These are phyloP conservation scores for Manihot esculenta DNA, from an alignment of 441 rosid genomes.

Conservation along the genomic window DNA sequence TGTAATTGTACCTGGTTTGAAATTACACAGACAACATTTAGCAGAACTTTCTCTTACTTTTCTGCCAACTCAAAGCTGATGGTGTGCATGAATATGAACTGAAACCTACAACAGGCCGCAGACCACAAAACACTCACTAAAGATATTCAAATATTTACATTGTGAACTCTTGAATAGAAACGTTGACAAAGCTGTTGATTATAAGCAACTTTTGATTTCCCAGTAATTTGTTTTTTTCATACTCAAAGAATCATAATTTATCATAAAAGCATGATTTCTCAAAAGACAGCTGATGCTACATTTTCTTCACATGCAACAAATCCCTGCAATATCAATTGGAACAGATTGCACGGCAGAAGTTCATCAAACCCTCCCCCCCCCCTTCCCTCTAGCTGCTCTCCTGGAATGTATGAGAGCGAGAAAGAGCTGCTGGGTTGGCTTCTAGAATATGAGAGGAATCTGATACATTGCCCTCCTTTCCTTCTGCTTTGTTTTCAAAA, in stretches of 20 bases:
- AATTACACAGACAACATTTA: constrained; percentile 10
- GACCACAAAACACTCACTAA: constrained; percentile 17
- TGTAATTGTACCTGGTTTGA: constrained; percentile 4
- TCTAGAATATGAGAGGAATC: constrained; percentile 39
- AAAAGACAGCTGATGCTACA: background rate
- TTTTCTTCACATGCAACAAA: background rate
- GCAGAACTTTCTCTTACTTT: constrained; percentile 15
- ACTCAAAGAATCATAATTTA: background rate
- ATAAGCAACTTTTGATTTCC: constrained; percentile 8
- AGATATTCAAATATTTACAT: constrained; percentile 41
- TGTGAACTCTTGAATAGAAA: constrained; percentile 11
- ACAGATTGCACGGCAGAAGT: constrained; percentile 11
- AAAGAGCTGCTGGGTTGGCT: constrained; percentile 68
- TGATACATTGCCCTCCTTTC: constrained; percentile 25
- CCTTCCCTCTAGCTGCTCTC: constrained; percentile 52
- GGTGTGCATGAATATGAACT: constrained; percentile 9
- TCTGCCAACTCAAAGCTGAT: constrained; percentile 21
- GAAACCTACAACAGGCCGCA: constrained; percentile 20
- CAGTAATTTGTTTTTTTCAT: background rate
- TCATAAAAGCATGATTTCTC: background rate
- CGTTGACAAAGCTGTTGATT: constrained; percentile 12
- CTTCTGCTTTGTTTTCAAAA: constrained; percentile 36
- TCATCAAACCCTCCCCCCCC: no score
- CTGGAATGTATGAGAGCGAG: constrained; percentile 55
- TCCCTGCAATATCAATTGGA: background rate